Evolutionary conservation across 192 early-diverging fungal species (phyloP), one percentile per base, ranked within the genome.

Genomic region (Coemansia sp.): DNA sequence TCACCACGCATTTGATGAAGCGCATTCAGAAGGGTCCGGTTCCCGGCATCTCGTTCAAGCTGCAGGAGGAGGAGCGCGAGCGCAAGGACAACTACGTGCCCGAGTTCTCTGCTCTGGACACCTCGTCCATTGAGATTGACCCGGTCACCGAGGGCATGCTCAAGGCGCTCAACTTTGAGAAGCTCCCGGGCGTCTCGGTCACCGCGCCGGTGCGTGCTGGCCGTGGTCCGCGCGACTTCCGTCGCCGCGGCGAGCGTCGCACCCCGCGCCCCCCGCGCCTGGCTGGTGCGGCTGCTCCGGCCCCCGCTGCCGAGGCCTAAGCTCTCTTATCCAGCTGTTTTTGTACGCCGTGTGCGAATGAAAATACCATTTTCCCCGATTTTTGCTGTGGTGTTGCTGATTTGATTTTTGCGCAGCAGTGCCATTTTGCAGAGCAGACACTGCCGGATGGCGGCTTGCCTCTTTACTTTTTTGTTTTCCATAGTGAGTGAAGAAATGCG

Each of bases 1-100:
- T 97, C 89, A 99, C 97, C 79, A 99, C 97, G 63, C 97, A 97
- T 78, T 84, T 99, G 89, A 99, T 99, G 97, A 90, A 91, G 85
- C 93, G 97, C 82, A 97, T 99, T 70, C 89, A 94, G 80, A 86
- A 87, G 60, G 94, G 97, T 42, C 97, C 97, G 58, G 97, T 99
- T 53, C 92, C 91, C 74, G 97, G 97, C 70, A 99, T 99, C 64
- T 99, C 97, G 58, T 99, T 97, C 95, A 99, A 99, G 90, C 87
- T 99, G 57, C 97, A 99, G 87, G 97, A 99, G 81, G 97, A 99
- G 82, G 97, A 99, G 83, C 90, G 97, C 81, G 97, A 99, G 84
- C 88, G 95, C 73, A 95, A 93, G 86, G 97, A 99, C 77, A 93
- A 99, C 87, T 99, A 91, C 75, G 94, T 99, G 58, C 97, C 97